Evolutionary conservation across 2,329 filamentous ascomycete genomes (phyloP).

Genomic region (Cladosporium sp.): DNA sequence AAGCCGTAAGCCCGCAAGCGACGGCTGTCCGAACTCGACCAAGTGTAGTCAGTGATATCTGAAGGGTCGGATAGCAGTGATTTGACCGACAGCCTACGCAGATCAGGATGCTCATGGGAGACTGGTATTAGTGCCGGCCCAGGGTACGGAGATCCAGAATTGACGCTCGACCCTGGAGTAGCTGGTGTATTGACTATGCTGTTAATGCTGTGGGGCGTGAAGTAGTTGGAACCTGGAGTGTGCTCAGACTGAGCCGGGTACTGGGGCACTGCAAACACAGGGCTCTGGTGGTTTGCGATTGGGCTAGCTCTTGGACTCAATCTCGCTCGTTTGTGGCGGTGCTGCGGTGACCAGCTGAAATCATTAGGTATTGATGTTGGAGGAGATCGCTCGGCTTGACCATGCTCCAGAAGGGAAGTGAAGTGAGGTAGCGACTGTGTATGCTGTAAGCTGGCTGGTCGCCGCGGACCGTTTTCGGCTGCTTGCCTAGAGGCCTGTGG

Average conservation of each 20-base stretch:
- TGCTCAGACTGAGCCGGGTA: slow-evolving; percentile 34
- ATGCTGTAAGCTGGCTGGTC: neutral
- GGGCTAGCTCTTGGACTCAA: slow-evolving; percentile 30
- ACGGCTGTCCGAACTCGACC: slow-evolving; percentile 23
- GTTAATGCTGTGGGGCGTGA: slow-evolving; percentile 44
- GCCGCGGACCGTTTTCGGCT: neutral
- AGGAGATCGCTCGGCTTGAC: slow-evolving; percentile 7
- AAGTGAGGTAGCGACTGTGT: slow-evolving; percentile 10
- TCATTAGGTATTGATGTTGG: slow-evolving; percentile 10
- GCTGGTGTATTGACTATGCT: slow-evolving; percentile 42
- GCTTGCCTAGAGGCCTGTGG: neutral
- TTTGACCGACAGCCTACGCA: slow-evolving; percentile 62
- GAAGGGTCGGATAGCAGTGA: slow-evolving; percentile 61
- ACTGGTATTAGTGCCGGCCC: slow-evolving; percentile 19
- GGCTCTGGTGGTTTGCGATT: slow-evolving; percentile 24
- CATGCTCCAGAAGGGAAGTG: slow-evolving; percentile 6
- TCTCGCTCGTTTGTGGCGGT: slow-evolving; percentile 39
- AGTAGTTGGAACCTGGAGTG: slow-evolving; percentile 39
- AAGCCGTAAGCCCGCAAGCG: slow-evolving; percentile 60
- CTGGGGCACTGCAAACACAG: slow-evolving; percentile 31
- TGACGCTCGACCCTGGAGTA: slow-evolving; percentile 43
- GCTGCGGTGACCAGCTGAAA: slow-evolving; percentile 37
- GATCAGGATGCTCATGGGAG: slow-evolving; percentile 43
- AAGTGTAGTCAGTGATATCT: slow-evolving; percentile 27
- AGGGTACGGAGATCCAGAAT: slow-evolving; percentile 32